A percentile compares a stretch with the other conserved stretches of the same genome.
These are phyloP conservation scores for Sugiyamaella neomexicana DNA, from an alignment of 1,139 yeast genomes.

Conservation along the genomic window DNA sequence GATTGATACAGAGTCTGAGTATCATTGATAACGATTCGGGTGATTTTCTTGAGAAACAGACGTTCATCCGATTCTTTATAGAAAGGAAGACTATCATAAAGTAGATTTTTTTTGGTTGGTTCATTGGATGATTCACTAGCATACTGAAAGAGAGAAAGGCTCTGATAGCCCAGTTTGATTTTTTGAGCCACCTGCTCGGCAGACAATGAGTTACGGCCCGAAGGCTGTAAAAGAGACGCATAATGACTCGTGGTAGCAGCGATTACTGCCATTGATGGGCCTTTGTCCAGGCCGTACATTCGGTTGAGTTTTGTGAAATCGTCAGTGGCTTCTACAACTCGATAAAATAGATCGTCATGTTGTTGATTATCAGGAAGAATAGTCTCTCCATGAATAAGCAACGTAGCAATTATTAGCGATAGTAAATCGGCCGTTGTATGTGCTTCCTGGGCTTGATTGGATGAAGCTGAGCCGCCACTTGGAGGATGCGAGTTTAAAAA, in stretches of 20 bases:
- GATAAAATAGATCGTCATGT: slow-evolving; percentile 41
- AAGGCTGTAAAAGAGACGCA: slow-evolving; percentile 9
- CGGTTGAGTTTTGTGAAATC: slow-evolving; percentile 30
- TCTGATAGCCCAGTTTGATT: slow-evolving; percentile 35
- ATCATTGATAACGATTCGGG: slow-evolving; percentile 32
- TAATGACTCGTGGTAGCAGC: slow-evolving; percentile 18
- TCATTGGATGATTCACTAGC: slow-evolving; percentile 23
- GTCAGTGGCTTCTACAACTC: slow-evolving; percentile 34
- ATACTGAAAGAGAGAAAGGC: slow-evolving; percentile 32
- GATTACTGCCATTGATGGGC: slow-evolving; percentile 22
- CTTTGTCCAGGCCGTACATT: slow-evolving; percentile 21
- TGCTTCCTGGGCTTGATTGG: slow-evolving; percentile 22
- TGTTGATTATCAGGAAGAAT: slow-evolving; percentile 34
- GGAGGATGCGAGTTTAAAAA: slow-evolving; percentile 33
- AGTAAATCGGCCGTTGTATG: slow-evolving; percentile 31
- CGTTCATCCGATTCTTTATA: slow-evolving; percentile 34
- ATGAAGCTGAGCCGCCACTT: slow-evolving; percentile 10
- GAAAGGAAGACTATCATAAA: slow-evolving; percentile 32
- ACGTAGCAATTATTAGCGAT: slow-evolving; percentile 34
- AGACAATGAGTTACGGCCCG: slow-evolving; percentile 20
- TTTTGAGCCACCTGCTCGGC: slow-evolving; percentile 32
- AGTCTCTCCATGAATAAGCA: slow-evolving; percentile 39
- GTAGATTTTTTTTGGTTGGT: slow-evolving; percentile 20
- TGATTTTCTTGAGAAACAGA: slow-evolving; percentile 31
- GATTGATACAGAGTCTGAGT: slow-evolving; percentile 29